Evolutionary conservation across 768 basidiomycete genomes (phyloP), one percentile per base, ranked within the genome.

Genomic region (Chalciporus pseudorubinellus): DNA sequence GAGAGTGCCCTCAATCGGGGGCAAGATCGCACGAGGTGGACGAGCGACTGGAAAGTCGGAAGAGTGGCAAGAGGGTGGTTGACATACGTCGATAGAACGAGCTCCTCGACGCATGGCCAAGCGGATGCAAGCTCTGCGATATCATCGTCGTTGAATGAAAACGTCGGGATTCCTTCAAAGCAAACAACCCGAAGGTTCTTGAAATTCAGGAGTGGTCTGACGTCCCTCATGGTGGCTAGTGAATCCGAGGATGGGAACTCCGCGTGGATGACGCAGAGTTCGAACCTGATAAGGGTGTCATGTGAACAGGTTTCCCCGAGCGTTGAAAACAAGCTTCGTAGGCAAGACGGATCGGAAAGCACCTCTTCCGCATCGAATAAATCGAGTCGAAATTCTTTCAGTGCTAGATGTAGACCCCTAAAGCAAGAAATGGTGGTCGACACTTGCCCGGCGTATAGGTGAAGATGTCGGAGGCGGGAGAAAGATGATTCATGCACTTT

Each of bases 51-150:
- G 9, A 63, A 24, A 1, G 66, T 68, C 0, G 66, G 66, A 1
- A 65, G 39, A 28, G 63, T 45, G 3, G 54, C 55, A 2, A 21
- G 3, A 5, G 52, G 50, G 33, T 56, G 52, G 12, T 56, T 28
- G 36, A 53, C 54, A 24, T 39, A 65, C 6, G 60, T 57, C 9
- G 58, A 44, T 21, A 68, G 54, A 2, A 43, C 34, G 20, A 65
- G 64, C 3, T 50, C 48, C 42, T 65, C 52, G 0, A 68, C 28
- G 6, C 44, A 12, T n/a, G 66, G 60, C 64, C 66, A 65, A 0
- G 55, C 52, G 4, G 45, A 50, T 1, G 54, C 57, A 0, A 68
- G 34, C 42, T 53, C 48, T 11, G 48, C 28, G 1, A 65, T 53
- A 28, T 49, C 51, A 0, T 52, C 41, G 40, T 65, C 61, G 36